Evolutionary conservation across 2,329 filamentous ascomycete species (phyloP).

Genomic region (Diaporthe velutina): DNA sequence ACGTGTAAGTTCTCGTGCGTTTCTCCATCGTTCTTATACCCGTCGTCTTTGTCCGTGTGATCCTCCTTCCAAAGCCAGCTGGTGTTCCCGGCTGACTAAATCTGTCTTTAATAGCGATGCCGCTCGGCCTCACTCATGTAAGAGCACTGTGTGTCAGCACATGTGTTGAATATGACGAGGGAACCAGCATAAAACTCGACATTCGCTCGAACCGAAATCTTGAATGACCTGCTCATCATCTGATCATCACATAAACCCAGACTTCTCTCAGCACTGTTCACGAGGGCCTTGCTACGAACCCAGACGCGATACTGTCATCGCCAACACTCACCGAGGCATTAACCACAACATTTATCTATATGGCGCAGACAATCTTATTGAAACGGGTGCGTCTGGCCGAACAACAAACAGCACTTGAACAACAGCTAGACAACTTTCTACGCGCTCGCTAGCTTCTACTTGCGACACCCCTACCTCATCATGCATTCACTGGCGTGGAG

Average conservation of each 20-base stretch:
- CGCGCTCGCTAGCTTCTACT: constrained; percentile 23
- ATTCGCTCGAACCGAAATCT: no score
- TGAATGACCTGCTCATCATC: not conserved
- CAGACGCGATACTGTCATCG: not conserved
- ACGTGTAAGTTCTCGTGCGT: not conserved
- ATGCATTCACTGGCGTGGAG: constrained; percentile 35
- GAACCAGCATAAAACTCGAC: not conserved
- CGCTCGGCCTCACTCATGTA: not conserved
- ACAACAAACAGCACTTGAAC: not conserved
- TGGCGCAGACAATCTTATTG: not conserved
- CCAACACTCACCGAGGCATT: not conserved
- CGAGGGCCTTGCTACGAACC: no score
- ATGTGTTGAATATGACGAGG: no score
- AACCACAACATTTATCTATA: not conserved
- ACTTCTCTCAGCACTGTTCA: not conserved
- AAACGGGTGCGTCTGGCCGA: not conserved
- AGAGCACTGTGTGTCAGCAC: not conserved
- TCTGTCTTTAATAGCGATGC: not conserved
- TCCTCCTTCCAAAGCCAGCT: no score
- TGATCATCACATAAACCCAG: not conserved
- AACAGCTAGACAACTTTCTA: constrained; percentile 21
- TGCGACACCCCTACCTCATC: constrained; percentile 12
- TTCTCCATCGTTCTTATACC: not conserved
- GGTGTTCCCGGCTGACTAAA: not conserved
- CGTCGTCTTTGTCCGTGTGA: not conserved